Conservation (phyloP, 2,329 filamentous ascomycete genomes). For the Fusarium ramigenum region DNA sequence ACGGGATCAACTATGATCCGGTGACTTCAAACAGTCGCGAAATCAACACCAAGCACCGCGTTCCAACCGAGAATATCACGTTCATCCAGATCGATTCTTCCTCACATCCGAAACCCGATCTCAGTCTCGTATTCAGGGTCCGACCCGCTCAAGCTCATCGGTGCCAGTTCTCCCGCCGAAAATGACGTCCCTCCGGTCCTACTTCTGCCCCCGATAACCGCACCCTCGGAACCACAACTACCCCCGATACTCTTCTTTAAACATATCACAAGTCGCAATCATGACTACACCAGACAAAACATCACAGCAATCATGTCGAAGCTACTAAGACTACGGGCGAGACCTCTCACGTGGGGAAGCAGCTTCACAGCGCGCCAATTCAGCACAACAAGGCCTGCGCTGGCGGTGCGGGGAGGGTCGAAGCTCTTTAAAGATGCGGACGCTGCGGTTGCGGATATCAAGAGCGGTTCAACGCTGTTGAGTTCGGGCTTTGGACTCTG, state of each 20-base stretch:
- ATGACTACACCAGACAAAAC: neutral
- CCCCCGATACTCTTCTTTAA: conserved; percentile 28
- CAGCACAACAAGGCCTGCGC: conserved; percentile 25
- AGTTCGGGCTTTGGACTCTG: conserved; percentile 87
- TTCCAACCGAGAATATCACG: neutral
- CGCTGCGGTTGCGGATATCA: conserved; percentile 74
- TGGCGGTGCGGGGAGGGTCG: conserved; percentile 43
- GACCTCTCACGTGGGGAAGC: conserved; percentile 34
- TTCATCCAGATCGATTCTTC: neutral
- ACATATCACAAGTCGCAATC: conserved; percentile 26
- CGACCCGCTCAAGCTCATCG: conserved; percentile 12
- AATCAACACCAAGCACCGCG: neutral
- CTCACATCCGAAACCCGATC: neutral
- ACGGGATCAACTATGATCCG: neutral
- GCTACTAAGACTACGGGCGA: conserved; percentile 13
- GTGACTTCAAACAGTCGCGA: neutral
- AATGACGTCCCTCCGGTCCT: conserved; percentile 29
- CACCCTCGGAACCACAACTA: conserved; percentile 22
- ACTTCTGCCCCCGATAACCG: conserved; percentile 16
- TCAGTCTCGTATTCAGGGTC: neutral
- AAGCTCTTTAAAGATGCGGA: conserved; percentile 67
- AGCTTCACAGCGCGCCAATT: conserved; percentile 37
- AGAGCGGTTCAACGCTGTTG: conserved; percentile 75
- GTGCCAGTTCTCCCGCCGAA: conserved; percentile 31
- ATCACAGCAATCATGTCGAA: conserved; percentile 23